A percentile compares a stretch with the other conserved stretches of the same genome.
These are phyloP conservation scores for Insectozyma bohioensis DNA, from an alignment of 1,139 yeast genomes.

Conservation along the genomic window DNA sequence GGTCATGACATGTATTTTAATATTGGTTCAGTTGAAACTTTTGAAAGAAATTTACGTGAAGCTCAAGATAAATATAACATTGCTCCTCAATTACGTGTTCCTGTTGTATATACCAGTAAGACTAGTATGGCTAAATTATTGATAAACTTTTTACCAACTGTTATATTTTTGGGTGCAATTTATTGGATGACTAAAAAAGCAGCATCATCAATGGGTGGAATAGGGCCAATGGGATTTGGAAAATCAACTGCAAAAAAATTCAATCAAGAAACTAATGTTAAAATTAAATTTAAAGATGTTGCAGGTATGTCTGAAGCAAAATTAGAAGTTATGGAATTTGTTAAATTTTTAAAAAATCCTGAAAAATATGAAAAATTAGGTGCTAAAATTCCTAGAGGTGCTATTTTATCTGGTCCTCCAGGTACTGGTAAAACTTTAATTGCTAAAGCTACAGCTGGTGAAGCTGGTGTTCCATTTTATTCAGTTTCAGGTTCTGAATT, in stretches of 20 bases:
- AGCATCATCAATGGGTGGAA: conserved; percentile 50
- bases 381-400: conserved; percentile 97
- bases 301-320: conserved; percentile 99
- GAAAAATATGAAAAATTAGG: conserved; percentile 86
- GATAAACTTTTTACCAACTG: conserved; percentile 77
- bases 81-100: conserved; percentile 66
- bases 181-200: conserved; percentile 67
- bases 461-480: conserved; percentile 94
- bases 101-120: conserved; percentile 76
- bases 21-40: conserved; percentile 90
- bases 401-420: conserved; percentile 97
- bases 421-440: conserved; percentile 97
- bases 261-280: conserved; percentile 88
- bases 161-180: conserved; percentile 81
- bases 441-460: conserved; percentile 99
- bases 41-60: conserved; percentile 78
- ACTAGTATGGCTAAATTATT: conserved; percentile 63
- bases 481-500: conserved; percentile 98
- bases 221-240: conserved; percentile 74
- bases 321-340: conserved; percentile 97
- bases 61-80: conserved; percentile 71
- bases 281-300: conserved; percentile 86
- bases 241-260: conserved; percentile 88
- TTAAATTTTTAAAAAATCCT: conserved; percentile 86
- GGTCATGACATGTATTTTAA: conserved; percentile 48